phyloP scores from a whole-genome alignment of 177 flowering plant genomes.

The Vitis hybrid region DNA sequence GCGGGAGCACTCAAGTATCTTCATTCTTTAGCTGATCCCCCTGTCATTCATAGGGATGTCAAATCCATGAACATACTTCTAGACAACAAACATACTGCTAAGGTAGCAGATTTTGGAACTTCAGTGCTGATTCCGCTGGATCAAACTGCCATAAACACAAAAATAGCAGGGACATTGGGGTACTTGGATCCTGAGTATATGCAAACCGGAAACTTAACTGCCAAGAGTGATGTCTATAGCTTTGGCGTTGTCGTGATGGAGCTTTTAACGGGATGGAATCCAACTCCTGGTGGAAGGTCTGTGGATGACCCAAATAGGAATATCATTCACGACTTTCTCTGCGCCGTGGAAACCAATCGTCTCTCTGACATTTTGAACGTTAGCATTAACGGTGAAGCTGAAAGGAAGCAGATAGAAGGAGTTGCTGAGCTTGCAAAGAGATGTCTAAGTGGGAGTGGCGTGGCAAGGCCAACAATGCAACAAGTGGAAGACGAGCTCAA shows the following conservation, averaged over 20 bases:
- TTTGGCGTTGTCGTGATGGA: constrained; percentile 2
- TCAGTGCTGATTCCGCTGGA: constrained; percentile 9
- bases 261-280: constrained; percentile 7
- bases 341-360: too few species aligned
- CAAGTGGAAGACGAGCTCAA: constrained; percentile 2
- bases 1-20: constrained; percentile 9
- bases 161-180: constrained; percentile 7
- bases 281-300: not conserved
- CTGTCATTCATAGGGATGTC: constrained; percentile 7
- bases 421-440: constrained; percentile 6
- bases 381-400: not conserved
- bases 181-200: constrained; percentile 13
- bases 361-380: not conserved
- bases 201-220: not conserved
- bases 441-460: not conserved
- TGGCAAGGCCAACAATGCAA: constrained; percentile 3
- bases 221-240: constrained; percentile 10
- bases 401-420: not conserved
- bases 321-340: too few species aligned
- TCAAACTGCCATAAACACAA: not conserved
- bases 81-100: constrained; percentile 3
- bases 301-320: too few species aligned
- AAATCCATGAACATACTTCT: constrained; percentile 8
- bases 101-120: constrained; percentile 10
- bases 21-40: not conserved